Evolutionary conservation across 306 rosid species (phyloP).

Genomic region (Prunus padus): DNA sequence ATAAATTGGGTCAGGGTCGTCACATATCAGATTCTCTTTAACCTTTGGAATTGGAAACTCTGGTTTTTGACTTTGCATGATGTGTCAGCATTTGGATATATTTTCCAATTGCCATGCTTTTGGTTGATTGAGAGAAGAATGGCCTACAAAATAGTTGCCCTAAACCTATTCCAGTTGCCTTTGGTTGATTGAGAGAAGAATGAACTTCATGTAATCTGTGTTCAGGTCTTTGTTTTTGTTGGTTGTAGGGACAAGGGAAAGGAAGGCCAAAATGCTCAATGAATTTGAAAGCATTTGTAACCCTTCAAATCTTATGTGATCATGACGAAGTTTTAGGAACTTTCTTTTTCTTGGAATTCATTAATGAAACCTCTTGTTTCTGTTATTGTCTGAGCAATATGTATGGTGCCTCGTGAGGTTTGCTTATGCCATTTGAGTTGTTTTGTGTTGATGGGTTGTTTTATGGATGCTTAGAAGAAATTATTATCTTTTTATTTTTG

Average conservation of each 20-base stretch:
- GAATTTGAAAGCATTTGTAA: conserved; percentile 4
- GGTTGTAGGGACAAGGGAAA: background rate
- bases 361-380: conserved; percentile 32
- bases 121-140: background rate
- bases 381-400: background rate
- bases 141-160: background rate
- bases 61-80: conserved; percentile 16
- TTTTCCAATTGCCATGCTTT: background rate
- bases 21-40: background rate
- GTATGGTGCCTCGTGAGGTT: no score
- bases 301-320: background rate
- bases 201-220: conserved; percentile 34
- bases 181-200: no score
- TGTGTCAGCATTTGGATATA: background rate
- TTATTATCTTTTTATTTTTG: background rate
- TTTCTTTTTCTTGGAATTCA: background rate
- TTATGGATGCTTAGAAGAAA: background rate
- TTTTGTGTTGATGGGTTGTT: background rate
- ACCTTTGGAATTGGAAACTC: background rate
- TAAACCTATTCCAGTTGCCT: conserved; percentile 3
- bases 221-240: conserved; percentile 18
- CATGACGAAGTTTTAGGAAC: background rate
- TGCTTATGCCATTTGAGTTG: no score
- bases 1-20: no score
- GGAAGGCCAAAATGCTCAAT: background rate